A percentile compares a stretch with the other conserved stretches of the same genome.
Conservation (phyloP, 2,329 filamentous ascomycete genomes). For the Diaporthe vaccinii region DNA sequence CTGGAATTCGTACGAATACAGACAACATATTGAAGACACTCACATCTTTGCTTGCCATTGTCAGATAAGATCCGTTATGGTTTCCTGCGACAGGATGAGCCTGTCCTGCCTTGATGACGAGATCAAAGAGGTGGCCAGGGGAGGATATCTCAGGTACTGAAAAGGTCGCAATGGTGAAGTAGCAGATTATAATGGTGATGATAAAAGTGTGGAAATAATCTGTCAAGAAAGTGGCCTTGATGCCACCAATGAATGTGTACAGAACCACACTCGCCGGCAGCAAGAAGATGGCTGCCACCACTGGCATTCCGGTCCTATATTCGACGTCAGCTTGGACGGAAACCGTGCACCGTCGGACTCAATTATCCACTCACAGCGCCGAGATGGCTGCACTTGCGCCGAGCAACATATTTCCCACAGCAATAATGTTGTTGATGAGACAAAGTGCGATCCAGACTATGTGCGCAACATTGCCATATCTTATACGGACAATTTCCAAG, state of each 20-base stretch:
- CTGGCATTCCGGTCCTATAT: conserved; percentile 36
- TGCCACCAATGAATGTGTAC: conserved; percentile 56
- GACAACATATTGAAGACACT: background rate
- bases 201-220: conserved; percentile 69
- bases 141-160: conserved; percentile 59
- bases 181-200: conserved; percentile 65
- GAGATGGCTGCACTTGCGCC: conserved; percentile 58
- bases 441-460: conserved; percentile 66
- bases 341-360: background rate
- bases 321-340: background rate
- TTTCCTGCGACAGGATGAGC: conserved; percentile 65
- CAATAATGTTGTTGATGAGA: conserved; percentile 67
- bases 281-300: conserved; percentile 61
- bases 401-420: conserved; percentile 66
- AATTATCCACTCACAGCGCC: conserved; percentile 42
- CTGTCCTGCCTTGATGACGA: conserved; percentile 59
- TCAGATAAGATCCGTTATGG: conserved; percentile 66
- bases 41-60: conserved; percentile 66
- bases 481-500: conserved; percentile 65
- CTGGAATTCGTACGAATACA: rapidly evolving
- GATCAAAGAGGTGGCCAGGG: conserved; percentile 61
- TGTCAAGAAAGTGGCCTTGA: conserved; percentile 60
- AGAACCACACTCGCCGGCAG: conserved; percentile 54
- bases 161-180: conserved; percentile 58
- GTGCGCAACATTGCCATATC: conserved; percentile 62